These are phyloP conservation scores for Lachnellula arida DNA, from an alignment of 2,329 filamentous ascomycete genomes.

Conservation along the genomic window DNA sequence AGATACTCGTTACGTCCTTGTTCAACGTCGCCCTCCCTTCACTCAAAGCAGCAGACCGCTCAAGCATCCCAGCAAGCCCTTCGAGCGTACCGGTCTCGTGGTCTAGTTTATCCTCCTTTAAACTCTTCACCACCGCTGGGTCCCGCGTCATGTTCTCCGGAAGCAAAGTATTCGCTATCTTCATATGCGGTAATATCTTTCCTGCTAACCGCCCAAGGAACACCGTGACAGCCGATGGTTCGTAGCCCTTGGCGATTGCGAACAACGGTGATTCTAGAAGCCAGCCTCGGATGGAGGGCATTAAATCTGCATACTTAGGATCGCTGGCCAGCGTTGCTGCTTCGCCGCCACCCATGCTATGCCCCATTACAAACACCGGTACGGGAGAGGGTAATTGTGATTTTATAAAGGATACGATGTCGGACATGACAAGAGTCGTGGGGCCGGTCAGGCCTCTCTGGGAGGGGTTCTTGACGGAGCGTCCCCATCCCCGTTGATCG, in stretches of 20 bases:
- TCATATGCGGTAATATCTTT: conserved; percentile 60
- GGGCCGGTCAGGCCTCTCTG: conserved; percentile 70
- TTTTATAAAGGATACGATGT: conserved; percentile 72
- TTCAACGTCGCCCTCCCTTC: conserved; percentile 49
- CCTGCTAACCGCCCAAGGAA: conserved; percentile 62
- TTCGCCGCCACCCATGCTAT: conserved; percentile 87
- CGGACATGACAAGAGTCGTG: conserved; percentile 66
- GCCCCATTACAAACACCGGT: conserved; percentile 81
- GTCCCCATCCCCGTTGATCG: conserved; percentile 89
- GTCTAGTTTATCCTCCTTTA: conserved; percentile 63
- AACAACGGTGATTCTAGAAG: conserved; percentile 76
- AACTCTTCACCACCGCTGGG: conserved; percentile 53
- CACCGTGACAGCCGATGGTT: conserved; percentile 61
- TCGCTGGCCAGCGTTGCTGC: conserved; percentile 57
- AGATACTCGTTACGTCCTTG: conserved; percentile 56
- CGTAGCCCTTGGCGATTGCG: conserved; percentile 59
- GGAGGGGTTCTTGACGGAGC: conserved; percentile 55
- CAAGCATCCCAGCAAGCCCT: conserved; percentile 70
- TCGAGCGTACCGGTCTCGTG: conserved; percentile 86
- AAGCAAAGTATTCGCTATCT: conserved; percentile 63
- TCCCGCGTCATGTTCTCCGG: conserved; percentile 63
- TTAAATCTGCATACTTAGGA: conserved; percentile 48
- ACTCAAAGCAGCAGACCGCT: conserved; percentile 61
- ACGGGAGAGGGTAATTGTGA: conserved; percentile 47
- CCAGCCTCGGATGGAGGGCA: conserved; percentile 63